These are phyloP conservation scores for Pythium insidiosum DNA, from an alignment of 352 stramenopile species.

Conservation along the genomic window DNA sequence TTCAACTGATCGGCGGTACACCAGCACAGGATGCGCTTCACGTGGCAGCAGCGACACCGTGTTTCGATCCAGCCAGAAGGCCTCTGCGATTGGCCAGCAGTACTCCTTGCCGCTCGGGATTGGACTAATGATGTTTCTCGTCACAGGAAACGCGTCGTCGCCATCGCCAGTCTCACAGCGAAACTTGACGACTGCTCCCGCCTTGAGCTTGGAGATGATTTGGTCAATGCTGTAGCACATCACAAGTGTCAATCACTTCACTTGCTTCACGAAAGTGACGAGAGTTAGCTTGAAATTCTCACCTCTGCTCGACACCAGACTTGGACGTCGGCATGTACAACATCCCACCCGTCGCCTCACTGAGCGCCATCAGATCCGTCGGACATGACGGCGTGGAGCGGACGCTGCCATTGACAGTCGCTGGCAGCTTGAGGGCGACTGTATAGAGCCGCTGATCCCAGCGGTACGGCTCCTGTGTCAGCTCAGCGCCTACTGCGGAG, in stretches of 20 bases:
- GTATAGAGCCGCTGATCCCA: conserved; percentile 83
- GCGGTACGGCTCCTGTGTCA: conserved; percentile 78
- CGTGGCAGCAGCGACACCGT: conserved; percentile 60
- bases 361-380: conserved; percentile 80
- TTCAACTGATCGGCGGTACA: conserved; percentile 64
- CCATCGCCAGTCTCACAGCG: conserved; percentile 47
- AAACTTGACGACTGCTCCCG: conserved; percentile 76
- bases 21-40: conserved; percentile 69
- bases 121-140: conserved; percentile 63
- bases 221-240: conserved; percentile 58
- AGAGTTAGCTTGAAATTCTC: neutral
- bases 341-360: conserved; percentile 75
- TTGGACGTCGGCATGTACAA: conserved; percentile 81
- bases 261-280: neutral
- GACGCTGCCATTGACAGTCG: conserved; percentile 28
- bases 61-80: conserved; percentile 83
- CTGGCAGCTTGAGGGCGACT: conserved; percentile 76
- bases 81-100: conserved; percentile 71
- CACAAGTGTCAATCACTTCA: neutral
- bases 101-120: conserved; percentile 78
- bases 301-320: conserved; percentile 59
- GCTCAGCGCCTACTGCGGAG: conserved; percentile 52
- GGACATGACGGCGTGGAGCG: conserved; percentile 42
- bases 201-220: conserved; percentile 78
- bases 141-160: conserved; percentile 33